Conservation (phyloP, 371 early-diverging fungal genomes). For the Actinomucor elegans region DNA sequence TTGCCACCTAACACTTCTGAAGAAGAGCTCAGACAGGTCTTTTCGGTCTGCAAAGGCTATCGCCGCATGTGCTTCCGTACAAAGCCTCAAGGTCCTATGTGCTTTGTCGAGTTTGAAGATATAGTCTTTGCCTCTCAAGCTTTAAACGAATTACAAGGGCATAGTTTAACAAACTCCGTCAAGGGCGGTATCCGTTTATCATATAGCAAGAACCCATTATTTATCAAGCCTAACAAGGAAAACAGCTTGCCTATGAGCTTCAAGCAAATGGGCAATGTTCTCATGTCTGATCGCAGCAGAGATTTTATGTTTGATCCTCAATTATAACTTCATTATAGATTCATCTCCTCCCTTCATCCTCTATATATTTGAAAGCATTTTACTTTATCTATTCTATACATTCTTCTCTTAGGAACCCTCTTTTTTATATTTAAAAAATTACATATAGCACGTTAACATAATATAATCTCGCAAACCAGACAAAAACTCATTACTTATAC, state of each 20-base stretch:
- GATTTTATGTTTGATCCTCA: conserved; percentile 32
- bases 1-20: conserved; percentile 78
- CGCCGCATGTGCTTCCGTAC: conserved; percentile 81
- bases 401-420: too few relatives aligned
- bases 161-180: conserved; percentile 72
- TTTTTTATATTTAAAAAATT: too few relatives aligned
- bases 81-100: conserved; percentile 86
- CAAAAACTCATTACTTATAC: too few relatives aligned
- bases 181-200: conserved; percentile 89
- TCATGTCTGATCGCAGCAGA: conserved; percentile 20
- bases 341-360: neutral
- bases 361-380: neutral
- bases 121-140: conserved; percentile 81
- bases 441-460: too few relatives aligned
- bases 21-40: conserved; percentile 80
- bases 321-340: conserved; percentile 17
- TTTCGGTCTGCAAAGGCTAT: conserved; percentile 75
- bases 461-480: too few relatives aligned
- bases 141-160: conserved; percentile 77
- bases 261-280: conserved; percentile 23
- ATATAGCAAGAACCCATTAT: conserved; percentile 89
- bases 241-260: conserved; percentile 34
- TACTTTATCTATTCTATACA: too few relatives aligned
- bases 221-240: conserved; percentile 49
- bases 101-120: conserved; percentile 88